Conservation (phyloP, 2,329 filamentous ascomycete species). For the Curvularia sp. region DNA sequence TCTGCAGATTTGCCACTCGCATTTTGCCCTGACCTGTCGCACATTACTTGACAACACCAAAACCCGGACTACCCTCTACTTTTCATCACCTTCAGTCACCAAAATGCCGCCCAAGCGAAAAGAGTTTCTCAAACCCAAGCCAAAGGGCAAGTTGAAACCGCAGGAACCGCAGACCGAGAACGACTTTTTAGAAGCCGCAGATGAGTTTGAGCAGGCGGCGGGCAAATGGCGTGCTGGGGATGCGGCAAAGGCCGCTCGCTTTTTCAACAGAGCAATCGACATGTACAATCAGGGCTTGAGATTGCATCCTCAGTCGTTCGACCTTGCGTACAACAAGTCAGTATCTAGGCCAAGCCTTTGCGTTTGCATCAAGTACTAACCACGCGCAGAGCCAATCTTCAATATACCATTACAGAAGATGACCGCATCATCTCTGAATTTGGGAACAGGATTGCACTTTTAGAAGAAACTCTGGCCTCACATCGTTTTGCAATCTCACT, state of each 20-base stretch:
- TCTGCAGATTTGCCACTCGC: slow-evolving; percentile 13
- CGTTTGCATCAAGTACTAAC: slow-evolving; percentile 4
- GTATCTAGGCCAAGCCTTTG: slow-evolving; percentile 26
- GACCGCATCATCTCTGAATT: slow-evolving; percentile 66
- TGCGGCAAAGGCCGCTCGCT: slow-evolving; percentile 67
- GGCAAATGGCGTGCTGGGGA: slow-evolving; percentile 79
- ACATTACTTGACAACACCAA: slow-evolving; percentile 4
- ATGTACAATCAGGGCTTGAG: slow-evolving; percentile 69
- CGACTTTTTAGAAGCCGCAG: slow-evolving; percentile 72
- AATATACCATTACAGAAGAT: slow-evolving; percentile 74
- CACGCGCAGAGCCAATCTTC: slow-evolving; percentile 65
- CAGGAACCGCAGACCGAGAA: slow-evolving; percentile 67
- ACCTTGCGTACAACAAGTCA: slow-evolving; percentile 78
- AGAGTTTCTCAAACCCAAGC: slow-evolving; percentile 41
- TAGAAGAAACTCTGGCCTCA: slow-evolving; percentile 67
- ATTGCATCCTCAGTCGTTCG: slow-evolving; percentile 68
- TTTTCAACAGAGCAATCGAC: slow-evolving; percentile 69
- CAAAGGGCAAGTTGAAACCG: slow-evolving; percentile 39
- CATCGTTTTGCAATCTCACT: slow-evolving; percentile 68
- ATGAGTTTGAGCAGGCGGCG: slow-evolving; percentile 73
- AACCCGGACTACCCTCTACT: slow-evolving; percentile 2
- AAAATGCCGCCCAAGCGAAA: slow-evolving; percentile 43
- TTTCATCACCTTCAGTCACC: not conserved
- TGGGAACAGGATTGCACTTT: slow-evolving; percentile 61
- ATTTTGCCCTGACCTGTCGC: not conserved